Percentiles rank a stretch among this genome's conserved stretches.
Evolutionary conservation across 441 rosid species (phyloP).

Genomic region (Kokia cookei): DNA sequence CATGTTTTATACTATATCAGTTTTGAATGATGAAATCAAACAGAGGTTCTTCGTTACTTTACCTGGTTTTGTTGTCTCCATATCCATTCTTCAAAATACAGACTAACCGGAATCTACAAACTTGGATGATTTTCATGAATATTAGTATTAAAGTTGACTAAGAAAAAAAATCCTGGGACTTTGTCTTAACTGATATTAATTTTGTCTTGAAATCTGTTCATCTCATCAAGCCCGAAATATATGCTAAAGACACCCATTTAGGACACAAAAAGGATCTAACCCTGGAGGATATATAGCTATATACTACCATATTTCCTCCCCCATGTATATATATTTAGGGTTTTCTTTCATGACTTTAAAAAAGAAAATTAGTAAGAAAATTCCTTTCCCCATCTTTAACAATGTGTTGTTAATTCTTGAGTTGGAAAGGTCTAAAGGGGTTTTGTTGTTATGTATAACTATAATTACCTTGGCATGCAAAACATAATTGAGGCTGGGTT

Average conservation of each 20-base stretch:
- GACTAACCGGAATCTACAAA: not conserved
- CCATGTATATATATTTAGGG: not conserved
- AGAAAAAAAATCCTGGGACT: not conserved
- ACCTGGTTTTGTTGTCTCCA: not conserved
- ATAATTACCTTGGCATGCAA: conserved; percentile 4
- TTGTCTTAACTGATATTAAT: not conserved
- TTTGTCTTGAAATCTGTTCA: not conserved
- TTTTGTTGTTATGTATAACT: not conserved
- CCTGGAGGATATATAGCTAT: not conserved
- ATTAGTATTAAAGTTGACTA: not conserved
- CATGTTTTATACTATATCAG: not conserved
- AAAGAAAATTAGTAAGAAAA: not conserved
- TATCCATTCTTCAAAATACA: not conserved
- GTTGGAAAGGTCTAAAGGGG: not conserved
- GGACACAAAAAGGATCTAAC: not conserved
- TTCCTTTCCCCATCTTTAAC: not conserved
- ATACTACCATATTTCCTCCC: too few species aligned
- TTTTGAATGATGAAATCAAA: not conserved
- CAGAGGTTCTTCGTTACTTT: not conserved
- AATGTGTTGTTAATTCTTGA: not conserved
- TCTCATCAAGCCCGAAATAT: not conserved
- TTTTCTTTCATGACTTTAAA: not conserved
- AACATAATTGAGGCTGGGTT: not conserved
- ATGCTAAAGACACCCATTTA: not conserved
- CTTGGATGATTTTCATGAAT: not conserved